Conservation (phyloP, 306 rosid genomes). For the Ammopiptanthus mongolicus region DNA sequence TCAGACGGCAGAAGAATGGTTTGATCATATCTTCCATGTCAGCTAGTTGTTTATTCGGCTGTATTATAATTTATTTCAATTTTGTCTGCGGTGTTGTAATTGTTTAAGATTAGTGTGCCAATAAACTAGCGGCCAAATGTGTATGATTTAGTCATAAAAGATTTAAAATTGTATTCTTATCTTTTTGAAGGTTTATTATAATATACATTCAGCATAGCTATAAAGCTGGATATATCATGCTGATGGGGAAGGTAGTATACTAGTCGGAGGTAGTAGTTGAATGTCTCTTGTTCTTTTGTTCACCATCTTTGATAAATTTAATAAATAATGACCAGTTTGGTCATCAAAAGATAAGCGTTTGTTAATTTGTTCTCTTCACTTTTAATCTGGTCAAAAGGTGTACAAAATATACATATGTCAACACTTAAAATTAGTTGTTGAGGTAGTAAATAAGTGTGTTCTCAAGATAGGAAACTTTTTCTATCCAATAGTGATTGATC, state of each 20-base stretch:
- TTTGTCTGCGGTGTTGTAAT: conserved; percentile 5
- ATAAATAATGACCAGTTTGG: too few species aligned
- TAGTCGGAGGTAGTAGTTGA: background rate
- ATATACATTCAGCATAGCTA: background rate
- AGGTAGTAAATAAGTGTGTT: background rate
- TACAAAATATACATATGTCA: background rate
- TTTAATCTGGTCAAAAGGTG: background rate
- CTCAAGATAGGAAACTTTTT: background rate
- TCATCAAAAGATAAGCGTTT: background rate
- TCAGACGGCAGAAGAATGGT: background rate
- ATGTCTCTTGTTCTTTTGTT: background rate
- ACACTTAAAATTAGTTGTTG: background rate
- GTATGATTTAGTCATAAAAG: conserved; percentile 9
- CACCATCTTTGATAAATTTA: background rate
- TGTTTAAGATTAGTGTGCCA: background rate
- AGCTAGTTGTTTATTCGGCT: conserved; percentile 7
- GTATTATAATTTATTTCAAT: conserved; percentile 11
- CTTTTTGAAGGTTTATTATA: background rate
- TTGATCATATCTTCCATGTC: conserved; percentile 10
- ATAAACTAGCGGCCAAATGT: conserved; percentile 7
- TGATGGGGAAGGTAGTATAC: background rate
- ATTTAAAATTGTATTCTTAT: background rate
- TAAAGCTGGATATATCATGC: background rate
- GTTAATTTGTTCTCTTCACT: background rate
- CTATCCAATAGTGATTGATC: too few species aligned